Evolutionary conservation across 257 asterid species (phyloP).

Genomic region (Vinca minor): DNA sequence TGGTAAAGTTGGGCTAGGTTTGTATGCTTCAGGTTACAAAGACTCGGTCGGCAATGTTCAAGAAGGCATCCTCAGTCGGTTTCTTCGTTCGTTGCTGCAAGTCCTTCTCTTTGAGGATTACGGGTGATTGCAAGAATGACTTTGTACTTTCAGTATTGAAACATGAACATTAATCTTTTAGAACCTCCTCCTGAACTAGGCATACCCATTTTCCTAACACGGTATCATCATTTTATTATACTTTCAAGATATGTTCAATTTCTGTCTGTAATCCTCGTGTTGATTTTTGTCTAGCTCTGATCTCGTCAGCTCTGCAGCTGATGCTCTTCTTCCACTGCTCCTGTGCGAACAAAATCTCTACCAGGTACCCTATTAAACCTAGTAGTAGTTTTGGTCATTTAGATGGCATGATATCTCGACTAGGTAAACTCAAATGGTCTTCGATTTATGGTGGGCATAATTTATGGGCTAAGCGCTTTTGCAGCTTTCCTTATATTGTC

Average conservation of each 20-base stretch:
- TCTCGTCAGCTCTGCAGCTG: slow-evolving; percentile 85
- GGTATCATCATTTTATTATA: not conserved
- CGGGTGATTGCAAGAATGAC: slow-evolving; percentile 38
- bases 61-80: slow-evolving; percentile 73
- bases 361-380: slow-evolving; percentile 46
- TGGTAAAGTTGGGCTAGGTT: slow-evolving; percentile 81
- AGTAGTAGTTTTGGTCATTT: not conserved
- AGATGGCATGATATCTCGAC: not conserved
- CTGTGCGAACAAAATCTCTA: slow-evolving; percentile 76
- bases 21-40: slow-evolving; percentile 56
- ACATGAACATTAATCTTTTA: not conserved
- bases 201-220: not conserved
- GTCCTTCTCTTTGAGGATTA: slow-evolving; percentile 86
- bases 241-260: not conserved
- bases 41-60: slow-evolving; percentile 59
- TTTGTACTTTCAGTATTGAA: slow-evolving; percentile 2
- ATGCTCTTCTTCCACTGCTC: slow-evolving; percentile 85
- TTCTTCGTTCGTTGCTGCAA: slow-evolving; percentile 70
- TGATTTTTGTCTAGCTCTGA: slow-evolving; percentile 52
- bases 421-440: not conserved
- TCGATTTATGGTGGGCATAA: too few species aligned
- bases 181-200: not conserved
- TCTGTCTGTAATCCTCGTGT: slow-evolving; percentile 13
- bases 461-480: not conserved
- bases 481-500: too few species aligned